A percentile compares a stretch with the other conserved stretches of the same genome.
Conservation (phyloP, 352 stramenopile genomes). For the Phytophthora sojae region DNA sequence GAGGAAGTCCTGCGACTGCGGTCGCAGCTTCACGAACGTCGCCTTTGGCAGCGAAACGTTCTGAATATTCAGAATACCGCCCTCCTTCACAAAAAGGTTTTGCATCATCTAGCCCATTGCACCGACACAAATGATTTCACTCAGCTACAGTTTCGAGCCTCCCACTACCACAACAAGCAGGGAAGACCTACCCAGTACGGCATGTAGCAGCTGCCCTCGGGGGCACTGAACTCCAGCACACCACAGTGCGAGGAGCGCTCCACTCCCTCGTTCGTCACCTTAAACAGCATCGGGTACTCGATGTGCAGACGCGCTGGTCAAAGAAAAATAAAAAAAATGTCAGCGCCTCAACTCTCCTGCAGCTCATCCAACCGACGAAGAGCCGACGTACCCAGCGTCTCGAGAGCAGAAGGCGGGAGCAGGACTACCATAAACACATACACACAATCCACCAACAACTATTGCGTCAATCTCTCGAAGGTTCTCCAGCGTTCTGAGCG, state of each 20-base stretch:
- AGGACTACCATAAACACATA: constrained; percentile 73
- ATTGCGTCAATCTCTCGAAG: constrained; percentile 5
- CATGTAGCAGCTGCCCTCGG: constrained; percentile 98
- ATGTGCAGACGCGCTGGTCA: constrained; percentile 91
- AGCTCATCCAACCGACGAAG: background rate
- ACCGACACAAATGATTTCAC: constrained; percentile 2
- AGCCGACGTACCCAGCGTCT: constrained; percentile 89
- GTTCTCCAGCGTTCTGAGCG: background rate
- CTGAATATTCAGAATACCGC: constrained; percentile 95
- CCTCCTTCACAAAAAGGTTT: constrained; percentile 96
- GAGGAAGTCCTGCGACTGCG: constrained; percentile 98
- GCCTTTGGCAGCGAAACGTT: constrained; percentile 97
- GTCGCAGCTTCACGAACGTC: constrained; percentile 98
- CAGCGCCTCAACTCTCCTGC: background rate
- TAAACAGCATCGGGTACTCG: constrained; percentile 99
- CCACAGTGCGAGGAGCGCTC: constrained; percentile 96
- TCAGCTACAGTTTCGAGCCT: background rate
- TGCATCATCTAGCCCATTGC: constrained; percentile 95
- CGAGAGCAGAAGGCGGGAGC: constrained; percentile 97
- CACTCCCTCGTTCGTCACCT: constrained; percentile 90
- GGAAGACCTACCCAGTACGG: constrained; percentile 94
- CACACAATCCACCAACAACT: constrained; percentile 2
- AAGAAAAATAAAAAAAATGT: constrained; percentile 21
- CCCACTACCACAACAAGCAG: background rate
- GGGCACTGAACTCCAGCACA: constrained; percentile 98